phyloP scores from a whole-genome alignment of 1,139 yeast genomes.

The Taphrina pruni region DNA sequence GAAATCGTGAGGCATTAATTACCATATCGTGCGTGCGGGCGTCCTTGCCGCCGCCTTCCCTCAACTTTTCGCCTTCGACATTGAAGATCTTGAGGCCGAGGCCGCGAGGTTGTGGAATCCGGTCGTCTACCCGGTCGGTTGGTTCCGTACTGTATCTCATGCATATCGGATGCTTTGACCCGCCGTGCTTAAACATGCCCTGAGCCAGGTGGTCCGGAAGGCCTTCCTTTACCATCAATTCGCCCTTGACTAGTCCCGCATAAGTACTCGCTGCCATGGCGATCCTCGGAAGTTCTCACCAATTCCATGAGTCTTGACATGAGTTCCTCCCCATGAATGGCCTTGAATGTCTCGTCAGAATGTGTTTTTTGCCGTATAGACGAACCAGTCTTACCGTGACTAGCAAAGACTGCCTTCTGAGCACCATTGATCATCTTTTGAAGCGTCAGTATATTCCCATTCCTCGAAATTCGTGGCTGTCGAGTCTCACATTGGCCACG shows the following conservation, averaged over 20 bases:
- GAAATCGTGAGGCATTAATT: not conserved
- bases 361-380: too few relatives aligned
- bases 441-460: not conserved
- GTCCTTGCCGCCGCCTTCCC: slow-evolving; percentile 2
- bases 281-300: not conserved
- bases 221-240: not conserved
- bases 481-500: slow-evolving; percentile 12
- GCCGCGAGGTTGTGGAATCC: slow-evolving; percentile 10
- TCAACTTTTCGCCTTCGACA: slow-evolving; percentile 18
- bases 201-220: slow-evolving; percentile 19
- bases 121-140: slow-evolving; percentile 7
- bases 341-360: not conserved
- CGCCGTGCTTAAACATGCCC: slow-evolving; percentile 19
- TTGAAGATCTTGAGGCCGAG: slow-evolving; percentile 9
- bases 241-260: slow-evolving; percentile 20
- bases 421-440: slow-evolving; percentile 19
- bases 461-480: not conserved
- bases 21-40: slow-evolving; percentile 13
- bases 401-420: slow-evolving; percentile 13
- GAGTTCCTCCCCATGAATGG: slow-evolving; percentile 18
- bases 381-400: not conserved
- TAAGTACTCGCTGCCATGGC: not conserved
- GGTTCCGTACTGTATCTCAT: slow-evolving; percentile 17
- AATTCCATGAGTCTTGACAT: slow-evolving; percentile 21
- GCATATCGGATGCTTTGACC: slow-evolving; percentile 1